Conservation (phyloP, 805 yeast species). For the Clavispora fructus region DNA sequence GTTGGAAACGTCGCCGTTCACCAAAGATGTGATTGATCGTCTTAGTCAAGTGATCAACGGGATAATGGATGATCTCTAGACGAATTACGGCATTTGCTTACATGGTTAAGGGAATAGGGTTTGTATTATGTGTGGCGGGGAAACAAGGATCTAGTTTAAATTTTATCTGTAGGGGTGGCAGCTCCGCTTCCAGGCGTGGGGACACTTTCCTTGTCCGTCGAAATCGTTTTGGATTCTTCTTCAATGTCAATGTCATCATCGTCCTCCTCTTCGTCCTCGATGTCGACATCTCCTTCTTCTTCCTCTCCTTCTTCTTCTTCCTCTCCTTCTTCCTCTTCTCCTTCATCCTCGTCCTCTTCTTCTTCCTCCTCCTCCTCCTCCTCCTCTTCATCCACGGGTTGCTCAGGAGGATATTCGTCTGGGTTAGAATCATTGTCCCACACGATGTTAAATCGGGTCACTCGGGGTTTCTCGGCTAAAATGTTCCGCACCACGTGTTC, state of each 20-base stretch:
- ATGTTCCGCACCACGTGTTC: slow-evolving; percentile 92
- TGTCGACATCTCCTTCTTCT: slow-evolving; percentile 12
- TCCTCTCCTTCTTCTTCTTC: slow-evolving; percentile 13
- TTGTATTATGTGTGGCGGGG: background rate
- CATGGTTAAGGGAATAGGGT: background rate
- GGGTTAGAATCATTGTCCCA: slow-evolving; percentile 77
- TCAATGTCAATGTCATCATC: slow-evolving; percentile 6
- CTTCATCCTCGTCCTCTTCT: slow-evolving; percentile 22
- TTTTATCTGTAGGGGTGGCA: slow-evolving; percentile 14
- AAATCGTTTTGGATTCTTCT: background rate
- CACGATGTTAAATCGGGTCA: slow-evolving; percentile 91
- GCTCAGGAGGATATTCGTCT: slow-evolving; percentile 77
- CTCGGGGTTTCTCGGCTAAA: slow-evolving; percentile 95
- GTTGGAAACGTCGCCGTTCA: slow-evolving; percentile 17
- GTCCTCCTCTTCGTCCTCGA: slow-evolving; percentile 6
- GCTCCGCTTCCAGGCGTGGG: slow-evolving; percentile 9
- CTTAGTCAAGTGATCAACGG: slow-evolving; percentile 29
- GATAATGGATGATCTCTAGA: slow-evolving; percentile 4
- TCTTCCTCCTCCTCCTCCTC: slow-evolving; percentile 28
- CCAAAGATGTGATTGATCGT: slow-evolving; percentile 22
- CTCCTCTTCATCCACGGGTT: slow-evolving; percentile 45
- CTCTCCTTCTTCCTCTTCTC: slow-evolving; percentile 17
- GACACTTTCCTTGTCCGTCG: background rate
- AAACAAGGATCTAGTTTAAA: background rate
- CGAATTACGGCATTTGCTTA: background rate